phyloP scores from a whole-genome alignment of 257 asterid genomes.

The Plantago major region DNA sequence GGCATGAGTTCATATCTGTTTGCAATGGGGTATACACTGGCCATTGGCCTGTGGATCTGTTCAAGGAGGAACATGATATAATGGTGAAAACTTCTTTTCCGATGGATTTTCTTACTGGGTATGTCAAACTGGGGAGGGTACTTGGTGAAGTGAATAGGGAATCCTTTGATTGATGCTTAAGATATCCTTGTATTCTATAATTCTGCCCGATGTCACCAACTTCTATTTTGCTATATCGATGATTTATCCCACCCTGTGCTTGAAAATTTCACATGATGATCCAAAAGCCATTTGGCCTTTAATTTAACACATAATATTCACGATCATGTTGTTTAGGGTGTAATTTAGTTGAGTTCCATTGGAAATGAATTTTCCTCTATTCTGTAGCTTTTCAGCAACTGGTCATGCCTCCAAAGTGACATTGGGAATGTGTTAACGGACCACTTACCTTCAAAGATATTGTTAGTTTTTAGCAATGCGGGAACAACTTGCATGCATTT shows the following conservation, averaged over 20 bases:
- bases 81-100: neutral
- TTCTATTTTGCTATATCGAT: too few relatives aligned
- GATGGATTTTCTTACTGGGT: neutral
- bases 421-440: neutral
- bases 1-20: neutral
- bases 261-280: too few relatives aligned
- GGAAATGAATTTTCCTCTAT: neutral
- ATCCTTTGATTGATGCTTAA: too few relatives aligned
- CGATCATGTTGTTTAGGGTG: neutral
- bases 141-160: too few relatives aligned
- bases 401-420: neutral
- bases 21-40: conserved; percentile 1
- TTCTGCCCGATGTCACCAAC: too few relatives aligned
- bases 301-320: too few relatives aligned
- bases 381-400: neutral
- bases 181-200: too few relatives aligned
- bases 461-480: conserved; percentile 1
- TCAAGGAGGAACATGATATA: neutral
- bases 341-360: neutral
- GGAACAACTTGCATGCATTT: conserved; percentile 12
- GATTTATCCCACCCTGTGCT: too few relatives aligned
- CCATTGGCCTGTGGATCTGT: neutral
- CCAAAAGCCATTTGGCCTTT: too few relatives aligned
- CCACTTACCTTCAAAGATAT: neutral
- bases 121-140: too few relatives aligned